Base-by-base conservation (phyloP, 2,329 filamentous ascomycete species). In the Penicillium capsulatum region DNA sequence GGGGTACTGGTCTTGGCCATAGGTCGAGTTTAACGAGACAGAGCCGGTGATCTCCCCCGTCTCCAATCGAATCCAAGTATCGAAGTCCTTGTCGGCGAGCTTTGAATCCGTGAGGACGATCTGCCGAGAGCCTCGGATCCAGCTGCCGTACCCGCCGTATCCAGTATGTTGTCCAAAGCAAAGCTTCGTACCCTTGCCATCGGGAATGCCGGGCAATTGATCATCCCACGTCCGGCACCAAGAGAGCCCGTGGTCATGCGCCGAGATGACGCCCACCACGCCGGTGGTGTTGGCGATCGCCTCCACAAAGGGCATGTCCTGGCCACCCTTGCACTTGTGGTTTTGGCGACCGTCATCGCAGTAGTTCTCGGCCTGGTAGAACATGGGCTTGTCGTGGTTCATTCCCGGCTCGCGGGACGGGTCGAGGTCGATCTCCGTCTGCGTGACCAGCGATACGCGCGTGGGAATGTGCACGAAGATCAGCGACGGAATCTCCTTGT, bases 61-160 rank as follows among this genome's bases (percentile, higher is more conserved):
- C 50, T 83, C 80, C 20, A 84, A 64, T 3, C 78, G 68, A 22
- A 82, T 76, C 72, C 78, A 84, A 0, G 78, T 81, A 29, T 81
- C 70, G 1, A 77, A 60, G 22, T 69, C 68, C 20, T 19, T 29
- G n/a, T 64, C 47, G 50, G 51, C 51, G 7, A 78, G 53, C 27
- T 61, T 61, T 1, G 64, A 56, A 30, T 75, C 66, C 1, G 69
- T 64, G 1, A 83, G 52, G 3, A 69, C 51, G 7, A 83, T 61
- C 51, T 81, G 75, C 1, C 80, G 67, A 3, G 73, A 71, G 1
- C 82, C 83, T 0, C 82, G 73, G 11, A 75, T 73, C 78, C 78
- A 83, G 33, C 69, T 68, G 0, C 81, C 79, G 45, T 86, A 86
- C 0, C 83, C 83, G 0, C 82, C 83, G 40, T 86, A 86, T 0